phyloP scores from a whole-genome alignment of 2,329 filamentous ascomycete genomes.

The Neonectria coccinea region DNA sequence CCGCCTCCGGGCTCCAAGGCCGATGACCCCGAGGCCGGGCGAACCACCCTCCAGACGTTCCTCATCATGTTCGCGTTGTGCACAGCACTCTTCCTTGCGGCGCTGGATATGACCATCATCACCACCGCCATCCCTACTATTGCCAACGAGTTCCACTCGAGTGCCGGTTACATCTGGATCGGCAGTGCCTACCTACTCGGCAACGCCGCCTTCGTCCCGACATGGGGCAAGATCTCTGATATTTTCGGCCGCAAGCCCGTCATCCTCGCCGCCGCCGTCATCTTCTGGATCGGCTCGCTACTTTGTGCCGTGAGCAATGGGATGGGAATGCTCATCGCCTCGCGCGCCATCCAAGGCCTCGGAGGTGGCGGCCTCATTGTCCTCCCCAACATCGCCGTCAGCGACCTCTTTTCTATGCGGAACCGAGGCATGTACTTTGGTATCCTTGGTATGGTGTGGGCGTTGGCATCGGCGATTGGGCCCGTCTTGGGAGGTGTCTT shows the following conservation, averaged over 20 bases:
- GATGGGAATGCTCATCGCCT: conserved; percentile 66
- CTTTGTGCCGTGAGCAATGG: conserved; percentile 63
- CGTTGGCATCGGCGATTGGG: conserved; percentile 72
- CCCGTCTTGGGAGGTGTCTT: conserved; percentile 78
- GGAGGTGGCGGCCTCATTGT: conserved; percentile 69
- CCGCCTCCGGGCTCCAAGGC: conserved; percentile 28
- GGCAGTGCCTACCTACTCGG: conserved; percentile 79
- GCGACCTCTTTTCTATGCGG: conserved; percentile 66
- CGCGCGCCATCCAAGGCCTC: conserved; percentile 67
- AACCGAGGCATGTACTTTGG: conserved; percentile 65
- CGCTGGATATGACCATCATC: conserved; percentile 71
- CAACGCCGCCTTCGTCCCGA: conserved; percentile 73
- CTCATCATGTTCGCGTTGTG: conserved; percentile 58
- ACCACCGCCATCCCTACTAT: conserved; percentile 77
- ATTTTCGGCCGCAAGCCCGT: conserved; percentile 70
- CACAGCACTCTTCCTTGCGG: conserved; percentile 63
- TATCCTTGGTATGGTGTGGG: conserved; percentile 69
- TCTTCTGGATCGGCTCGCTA: conserved; percentile 67
- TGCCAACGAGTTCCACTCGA: conserved; percentile 71
- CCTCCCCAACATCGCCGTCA: conserved; percentile 70
- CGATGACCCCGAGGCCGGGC: conserved; percentile 49
- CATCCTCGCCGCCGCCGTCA: conserved; percentile 60
- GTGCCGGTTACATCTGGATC: conserved; percentile 81
- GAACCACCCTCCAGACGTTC: conserved; percentile 54
- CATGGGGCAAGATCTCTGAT: conserved; percentile 75